phyloP scores from a whole-genome alignment of 441 rosid genomes.

The Adansonia grandidieri region DNA sequence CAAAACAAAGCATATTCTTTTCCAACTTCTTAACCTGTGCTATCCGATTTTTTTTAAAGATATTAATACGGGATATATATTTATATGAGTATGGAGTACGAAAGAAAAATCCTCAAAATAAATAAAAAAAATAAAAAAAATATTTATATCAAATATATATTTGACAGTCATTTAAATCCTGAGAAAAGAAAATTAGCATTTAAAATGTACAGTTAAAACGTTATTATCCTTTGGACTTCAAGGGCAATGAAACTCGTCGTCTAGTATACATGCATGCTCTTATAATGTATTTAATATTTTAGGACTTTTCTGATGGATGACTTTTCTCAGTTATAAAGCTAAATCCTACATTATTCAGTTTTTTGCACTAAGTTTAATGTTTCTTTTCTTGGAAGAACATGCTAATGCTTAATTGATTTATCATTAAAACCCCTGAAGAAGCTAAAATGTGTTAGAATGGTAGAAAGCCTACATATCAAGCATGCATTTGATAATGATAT shows the following conservation, averaged over 20 bases:
- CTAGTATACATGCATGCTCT: neutral
- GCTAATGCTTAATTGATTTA: neutral
- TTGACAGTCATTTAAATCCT: too few species aligned
- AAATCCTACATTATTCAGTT: neutral
- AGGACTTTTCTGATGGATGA: neutral
- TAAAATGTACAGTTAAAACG: neutral
- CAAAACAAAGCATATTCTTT: conserved; percentile 3
- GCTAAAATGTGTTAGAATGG: neutral
- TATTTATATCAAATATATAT: too few species aligned
- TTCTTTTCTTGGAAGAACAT: too few species aligned
- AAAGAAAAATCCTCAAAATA: too few species aligned
- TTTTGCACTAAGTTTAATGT: neutral
- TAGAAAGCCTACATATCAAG: neutral
- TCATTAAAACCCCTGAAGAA: neutral
- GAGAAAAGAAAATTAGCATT: neutral
- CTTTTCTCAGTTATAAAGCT: neutral
- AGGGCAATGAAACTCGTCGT: neutral
- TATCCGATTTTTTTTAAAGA: too few species aligned
- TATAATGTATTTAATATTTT: neutral
- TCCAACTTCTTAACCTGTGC: neutral
- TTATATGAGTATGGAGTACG: too few species aligned
- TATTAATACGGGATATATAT: too few species aligned
- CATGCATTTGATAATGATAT: neutral
- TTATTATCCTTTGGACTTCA: neutral
- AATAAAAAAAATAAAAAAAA: too few species aligned